These are phyloP conservation scores for Plantago elongata DNA, from an alignment of 257 asterid genomes.

Conservation along the genomic window DNA sequence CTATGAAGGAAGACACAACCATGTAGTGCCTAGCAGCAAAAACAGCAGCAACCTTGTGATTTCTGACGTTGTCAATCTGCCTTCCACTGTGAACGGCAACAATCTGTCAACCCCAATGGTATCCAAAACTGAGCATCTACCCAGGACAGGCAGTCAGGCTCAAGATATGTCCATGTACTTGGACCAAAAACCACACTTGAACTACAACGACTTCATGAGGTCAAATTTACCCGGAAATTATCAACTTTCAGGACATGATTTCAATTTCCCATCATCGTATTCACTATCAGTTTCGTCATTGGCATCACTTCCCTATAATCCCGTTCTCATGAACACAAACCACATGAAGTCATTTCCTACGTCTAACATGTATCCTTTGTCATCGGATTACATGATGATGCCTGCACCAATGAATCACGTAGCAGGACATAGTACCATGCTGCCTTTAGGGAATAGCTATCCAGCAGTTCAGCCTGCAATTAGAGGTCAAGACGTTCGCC, in stretches of 20 bases:
- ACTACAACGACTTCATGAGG: slow-evolving; percentile 33
- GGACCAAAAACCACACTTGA: slow-evolving; percentile 34
- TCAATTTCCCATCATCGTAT: slow-evolving; percentile 33
- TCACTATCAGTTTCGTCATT: slow-evolving; percentile 39
- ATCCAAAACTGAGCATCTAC: not conserved
- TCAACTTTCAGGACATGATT: slow-evolving; percentile 16
- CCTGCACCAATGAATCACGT: slow-evolving; percentile 23
- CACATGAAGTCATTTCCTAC: slow-evolving; percentile 20
- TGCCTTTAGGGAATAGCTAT: slow-evolving; percentile 20
- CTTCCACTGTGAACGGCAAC: slow-evolving; percentile 21
- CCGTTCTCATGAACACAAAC: slow-evolving; percentile 26
- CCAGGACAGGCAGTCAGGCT: slow-evolving; percentile 29
- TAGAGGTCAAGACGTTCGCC: slow-evolving; percentile 27
- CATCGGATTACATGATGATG: slow-evolving; percentile 30
- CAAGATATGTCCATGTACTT: slow-evolving; percentile 44
- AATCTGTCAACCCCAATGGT: slow-evolving; percentile 15
- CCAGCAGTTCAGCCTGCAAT: slow-evolving; percentile 17
- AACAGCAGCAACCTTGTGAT: slow-evolving; percentile 19
- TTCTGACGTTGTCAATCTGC: slow-evolving; percentile 16
- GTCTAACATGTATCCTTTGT: slow-evolving; percentile 20
- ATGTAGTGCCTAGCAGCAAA: slow-evolving; percentile 46
- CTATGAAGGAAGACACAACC: slow-evolving; percentile 84
- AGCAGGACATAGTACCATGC: slow-evolving; percentile 18
- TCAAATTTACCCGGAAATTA: slow-evolving; percentile 33
- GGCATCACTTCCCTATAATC: slow-evolving; percentile 20